Conservation (phyloP, 2,329 filamentous ascomycete species). For the Cyphellophora europaea region DNA sequence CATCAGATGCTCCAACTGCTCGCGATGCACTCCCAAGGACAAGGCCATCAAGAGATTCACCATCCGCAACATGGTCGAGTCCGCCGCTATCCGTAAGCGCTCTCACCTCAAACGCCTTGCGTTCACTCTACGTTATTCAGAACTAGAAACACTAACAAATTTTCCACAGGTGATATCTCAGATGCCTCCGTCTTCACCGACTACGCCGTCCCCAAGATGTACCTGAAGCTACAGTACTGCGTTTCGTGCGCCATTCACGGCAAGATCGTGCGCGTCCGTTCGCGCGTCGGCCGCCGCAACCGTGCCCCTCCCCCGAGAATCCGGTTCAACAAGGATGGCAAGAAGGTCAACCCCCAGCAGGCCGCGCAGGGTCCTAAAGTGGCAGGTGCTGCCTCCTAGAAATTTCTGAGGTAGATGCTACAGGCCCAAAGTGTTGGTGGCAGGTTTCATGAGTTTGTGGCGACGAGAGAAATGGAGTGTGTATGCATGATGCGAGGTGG, state of each 20-base stretch:
- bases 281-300: conserved; percentile 94
- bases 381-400: too few relatives aligned
- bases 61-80: conserved; percentile 99
- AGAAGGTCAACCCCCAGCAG: conserved; percentile 93
- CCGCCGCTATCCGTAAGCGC: conserved; percentile 94
- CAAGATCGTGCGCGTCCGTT: conserved; percentile 99
- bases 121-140: conserved; percentile 6
- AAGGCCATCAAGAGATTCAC: conserved; percentile 99
- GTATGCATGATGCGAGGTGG: too few relatives aligned
- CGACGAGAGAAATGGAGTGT: too few relatives aligned
- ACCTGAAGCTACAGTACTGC: conserved; percentile 99
- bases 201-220: conserved; percentile 99
- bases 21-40: conserved; percentile 91
- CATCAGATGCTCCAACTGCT: conserved; percentile 87
- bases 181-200: conserved; percentile 98
- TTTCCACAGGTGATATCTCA: conserved; percentile 86
- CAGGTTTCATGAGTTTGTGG: too few relatives aligned
- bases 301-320: conserved; percentile 94
- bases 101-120: conserved; percentile 6
- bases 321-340: conserved; percentile 99
- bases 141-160: not conserved
- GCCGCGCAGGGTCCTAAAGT: conserved; percentile 52
- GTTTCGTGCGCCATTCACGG: conserved; percentile 99
- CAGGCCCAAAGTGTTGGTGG: too few relatives aligned
- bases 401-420: too few relatives aligned